A percentile compares a stretch with the other conserved stretches of the same genome.
These are phyloP conservation scores for Teratosphaeria pseudoeucalypti DNA, from an alignment of 2,329 filamentous ascomycete species.

Conservation along the genomic window DNA sequence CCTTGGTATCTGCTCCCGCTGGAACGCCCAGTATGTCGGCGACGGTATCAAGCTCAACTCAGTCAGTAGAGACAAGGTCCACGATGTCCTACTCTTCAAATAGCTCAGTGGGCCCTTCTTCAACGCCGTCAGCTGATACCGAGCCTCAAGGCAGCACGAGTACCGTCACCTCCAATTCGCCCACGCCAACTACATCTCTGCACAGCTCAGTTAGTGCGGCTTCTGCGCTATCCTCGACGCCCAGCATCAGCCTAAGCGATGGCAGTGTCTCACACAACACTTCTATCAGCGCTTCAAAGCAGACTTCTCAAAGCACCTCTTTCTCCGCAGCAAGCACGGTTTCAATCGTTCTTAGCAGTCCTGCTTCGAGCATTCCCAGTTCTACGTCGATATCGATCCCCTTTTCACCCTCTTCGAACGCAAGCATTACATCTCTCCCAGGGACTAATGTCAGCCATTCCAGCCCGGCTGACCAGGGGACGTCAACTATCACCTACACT, in stretches of 20 bases:
- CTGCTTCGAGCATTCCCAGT: background rate
- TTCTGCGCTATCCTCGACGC: background rate
- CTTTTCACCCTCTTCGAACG: background rate
- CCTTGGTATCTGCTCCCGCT: too few species aligned
- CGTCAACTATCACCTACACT: background rate
- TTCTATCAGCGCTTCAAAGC: background rate
- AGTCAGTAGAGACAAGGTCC: too few species aligned
- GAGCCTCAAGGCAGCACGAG: background rate
- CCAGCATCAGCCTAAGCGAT: background rate
- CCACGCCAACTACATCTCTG: background rate
- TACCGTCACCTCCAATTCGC: background rate
- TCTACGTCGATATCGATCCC: background rate
- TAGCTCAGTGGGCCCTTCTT: background rate
- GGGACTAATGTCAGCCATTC: background rate
- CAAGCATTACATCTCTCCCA: background rate
- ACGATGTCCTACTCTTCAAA: background rate
- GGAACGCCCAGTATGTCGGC: too few species aligned
- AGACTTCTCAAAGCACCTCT: background rate
- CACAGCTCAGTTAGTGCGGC: background rate
- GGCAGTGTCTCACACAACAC: background rate
- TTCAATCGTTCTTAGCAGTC: background rate
- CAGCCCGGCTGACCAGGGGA: background rate
- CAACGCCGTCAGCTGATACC: background rate
- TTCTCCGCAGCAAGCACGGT: background rate
- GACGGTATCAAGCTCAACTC: background rate